Evolutionary conservation across 1,284 basidiomycete genomes (phyloP), one percentile per base, ranked within the genome.

Genomic region (Sanghuangporus weigelae): DNA sequence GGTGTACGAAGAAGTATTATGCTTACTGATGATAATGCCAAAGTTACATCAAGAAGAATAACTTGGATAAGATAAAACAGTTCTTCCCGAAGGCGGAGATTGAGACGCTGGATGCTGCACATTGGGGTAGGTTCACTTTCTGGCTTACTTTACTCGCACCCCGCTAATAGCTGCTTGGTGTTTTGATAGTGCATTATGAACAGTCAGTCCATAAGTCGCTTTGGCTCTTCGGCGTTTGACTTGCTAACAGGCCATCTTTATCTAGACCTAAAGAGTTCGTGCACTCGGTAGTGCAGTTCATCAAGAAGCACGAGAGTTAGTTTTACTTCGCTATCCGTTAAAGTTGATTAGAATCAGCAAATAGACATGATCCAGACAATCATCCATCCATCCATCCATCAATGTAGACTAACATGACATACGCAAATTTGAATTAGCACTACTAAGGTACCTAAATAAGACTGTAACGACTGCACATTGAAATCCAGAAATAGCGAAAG

Each of bases 31-130:
- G 50, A 23, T 54, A 35, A 36, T 26, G 39, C 66, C 11, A 21
- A 59, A 89, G 86, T 62, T 93, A 88, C 71, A 85, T 95, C 68
- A 93, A 92, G 69, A 74, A 80, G 12, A 78, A 81, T 63, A 91
- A 90, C 66, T 75, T 85, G 6, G 81, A 82, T 0, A 67, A 83
- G 1, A 81, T 85, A 54, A 73, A 83, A 64, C 72, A 79, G 44
- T 90, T 89, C 72, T 95, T 95, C 74, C 91, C 92, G 0, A 76
- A 80, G 51, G 81, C 83, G 74, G 70, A 72, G 21, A 66, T 90
- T 0, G 78, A 83, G 68, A 77, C 73, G 23, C 71, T 91, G 19
- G 81, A 88, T 64, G 74, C 89, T 0, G 81, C 83, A 3, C 89
- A 91, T 70, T 91, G 88, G 89, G 84, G 88, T 89, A 70, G 66